Percentiles rank a stretch among this genome's conserved stretches.
Conservation (phyloP, 192 early-diverging fungal species). For the Coemansia furcata region DNA sequence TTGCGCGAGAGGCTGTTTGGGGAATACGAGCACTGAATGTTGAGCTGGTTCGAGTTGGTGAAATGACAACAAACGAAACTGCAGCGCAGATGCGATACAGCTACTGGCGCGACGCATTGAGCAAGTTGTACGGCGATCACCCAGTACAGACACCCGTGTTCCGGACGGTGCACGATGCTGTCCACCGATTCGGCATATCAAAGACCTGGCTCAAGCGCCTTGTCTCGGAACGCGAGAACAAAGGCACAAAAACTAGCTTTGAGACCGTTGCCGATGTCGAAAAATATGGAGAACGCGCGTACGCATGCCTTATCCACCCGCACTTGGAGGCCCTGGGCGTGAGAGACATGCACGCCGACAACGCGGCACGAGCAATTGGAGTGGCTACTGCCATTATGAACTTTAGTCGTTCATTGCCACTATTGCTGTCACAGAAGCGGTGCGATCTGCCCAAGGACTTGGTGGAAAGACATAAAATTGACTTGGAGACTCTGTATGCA, state of each 20-base stretch:
- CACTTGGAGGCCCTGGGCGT: slow-evolving; percentile 86
- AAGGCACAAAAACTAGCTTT: slow-evolving; percentile 65
- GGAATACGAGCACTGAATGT: slow-evolving; percentile 87
- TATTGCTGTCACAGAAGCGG: slow-evolving; percentile 63
- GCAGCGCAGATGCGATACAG: slow-evolving; percentile 80
- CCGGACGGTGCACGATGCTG: slow-evolving; percentile 61
- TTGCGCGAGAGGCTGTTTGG: slow-evolving; percentile 65
- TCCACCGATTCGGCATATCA: slow-evolving; percentile 59
- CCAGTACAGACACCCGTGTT: slow-evolving; percentile 80
- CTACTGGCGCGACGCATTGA: slow-evolving; percentile 87
- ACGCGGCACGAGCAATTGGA: slow-evolving; percentile 86
- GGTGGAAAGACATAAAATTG: slow-evolving; percentile 73
- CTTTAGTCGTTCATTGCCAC: slow-evolving; percentile 69
- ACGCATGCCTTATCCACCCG: slow-evolving; percentile 83
- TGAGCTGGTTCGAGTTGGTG: slow-evolving; percentile 78
- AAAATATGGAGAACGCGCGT: slow-evolving; percentile 84
- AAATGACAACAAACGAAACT: slow-evolving; percentile 62
- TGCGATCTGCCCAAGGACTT: slow-evolving; percentile 77
- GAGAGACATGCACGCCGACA: slow-evolving; percentile 78
- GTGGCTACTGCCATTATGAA: slow-evolving; percentile 83
- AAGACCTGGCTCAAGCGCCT: slow-evolving; percentile 80
- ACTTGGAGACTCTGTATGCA: slow-evolving; percentile 70
- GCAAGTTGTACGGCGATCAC: slow-evolving; percentile 58
- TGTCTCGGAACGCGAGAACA: slow-evolving; percentile 59
- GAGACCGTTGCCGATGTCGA: slow-evolving; percentile 76